Percentiles rank a stretch among this genome's conserved stretches.
These are phyloP conservation scores for Aplosporella prunicola DNA, from an alignment of 2,329 filamentous ascomycete species.

Conservation along the genomic window DNA sequence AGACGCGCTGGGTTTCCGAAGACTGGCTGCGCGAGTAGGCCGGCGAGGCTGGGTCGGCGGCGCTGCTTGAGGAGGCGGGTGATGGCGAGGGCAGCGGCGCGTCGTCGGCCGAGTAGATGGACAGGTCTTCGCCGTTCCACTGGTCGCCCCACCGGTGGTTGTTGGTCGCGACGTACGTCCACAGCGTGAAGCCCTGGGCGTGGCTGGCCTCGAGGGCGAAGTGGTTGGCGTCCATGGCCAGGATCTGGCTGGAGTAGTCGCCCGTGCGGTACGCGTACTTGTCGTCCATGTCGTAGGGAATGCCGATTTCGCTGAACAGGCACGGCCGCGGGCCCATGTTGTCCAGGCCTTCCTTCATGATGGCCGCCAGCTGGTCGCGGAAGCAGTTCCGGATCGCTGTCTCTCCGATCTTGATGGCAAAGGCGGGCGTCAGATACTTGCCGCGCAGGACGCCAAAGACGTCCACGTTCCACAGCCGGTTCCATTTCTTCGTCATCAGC, in stretches of 20 bases:
- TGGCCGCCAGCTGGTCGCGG: conserved; percentile 71
- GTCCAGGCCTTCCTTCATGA: conserved; percentile 78
- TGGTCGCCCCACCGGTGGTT: conserved; percentile 82
- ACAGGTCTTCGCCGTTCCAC: conserved; percentile 97
- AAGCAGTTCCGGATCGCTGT: conserved; percentile 91
- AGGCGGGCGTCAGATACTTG: conserved; percentile 76
- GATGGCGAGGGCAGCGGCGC: conserved; percentile 40
- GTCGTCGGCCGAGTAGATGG: conserved; percentile 81
- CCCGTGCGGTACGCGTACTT: conserved; percentile 92
- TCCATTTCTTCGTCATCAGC: conserved; percentile 97
- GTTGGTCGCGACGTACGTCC: conserved; percentile 77
- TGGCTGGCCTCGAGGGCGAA: conserved; percentile 79
- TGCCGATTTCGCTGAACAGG: conserved; percentile 89
- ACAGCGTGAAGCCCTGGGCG: conserved; percentile 79
- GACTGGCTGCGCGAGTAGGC: conserved; percentile 46
- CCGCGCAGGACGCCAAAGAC: conserved; percentile 86
- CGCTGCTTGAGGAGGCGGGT: conserved; percentile 22
- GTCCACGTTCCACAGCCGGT: conserved; percentile 93
- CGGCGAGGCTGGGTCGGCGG: conserved; percentile 40
- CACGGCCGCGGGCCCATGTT: conserved; percentile 83
- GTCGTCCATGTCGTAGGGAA: conserved; percentile 98
- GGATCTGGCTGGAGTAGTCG: conserved; percentile 84
- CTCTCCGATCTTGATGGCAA: conserved; percentile 88
- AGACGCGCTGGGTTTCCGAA: conserved; percentile 46
- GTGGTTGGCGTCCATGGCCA: conserved; percentile 92